Evolutionary conservation across 2,329 filamentous ascomycete species (phyloP).

Genomic region (Talaromyces marneffei): DNA sequence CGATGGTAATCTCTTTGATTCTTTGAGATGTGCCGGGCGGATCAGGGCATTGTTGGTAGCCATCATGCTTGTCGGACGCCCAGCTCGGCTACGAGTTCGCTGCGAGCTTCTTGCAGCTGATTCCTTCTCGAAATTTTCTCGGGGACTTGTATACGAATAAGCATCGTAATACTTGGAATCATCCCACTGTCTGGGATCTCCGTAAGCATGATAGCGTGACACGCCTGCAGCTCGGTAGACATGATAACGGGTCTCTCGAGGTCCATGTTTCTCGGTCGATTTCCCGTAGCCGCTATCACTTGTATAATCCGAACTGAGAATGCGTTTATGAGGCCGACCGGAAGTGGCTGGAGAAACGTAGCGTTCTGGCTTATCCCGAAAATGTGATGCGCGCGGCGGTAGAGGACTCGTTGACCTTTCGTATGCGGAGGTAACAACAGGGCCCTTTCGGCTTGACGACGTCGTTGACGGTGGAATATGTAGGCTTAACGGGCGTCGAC

Average conservation of each 20-base stretch:
- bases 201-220: slow-evolving; percentile 26
- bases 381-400: slow-evolving; percentile 18
- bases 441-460: slow-evolving; percentile 20
- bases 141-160: slow-evolving; percentile 44
- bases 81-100: slow-evolving; percentile 21
- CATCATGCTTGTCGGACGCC: slow-evolving; percentile 37
- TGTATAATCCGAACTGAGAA: slow-evolving; percentile 31
- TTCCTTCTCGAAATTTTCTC: slow-evolving; percentile 44
- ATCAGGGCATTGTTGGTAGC: slow-evolving; percentile 31
- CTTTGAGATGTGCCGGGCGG: slow-evolving; percentile 20
- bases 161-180: slow-evolving; percentile 39
- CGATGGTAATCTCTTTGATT: slow-evolving; percentile 33
- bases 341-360: slow-evolving; percentile 30
- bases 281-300: slow-evolving; percentile 32
- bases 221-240: slow-evolving; percentile 21
- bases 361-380: slow-evolving; percentile 26
- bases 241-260: slow-evolving; percentile 24
- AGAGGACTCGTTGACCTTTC: slow-evolving; percentile 31
- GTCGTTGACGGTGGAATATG: slow-evolving; percentile 21
- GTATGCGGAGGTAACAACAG: slow-evolving; percentile 26
- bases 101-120: slow-evolving; percentile 33
- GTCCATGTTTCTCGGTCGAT: slow-evolving; percentile 20
- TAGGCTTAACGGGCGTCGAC: slow-evolving; percentile 22
- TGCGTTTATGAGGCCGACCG: slow-evolving; percentile 26
- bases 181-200: slow-evolving; percentile 27